Evolutionary conservation across 768 basidiomycete species (phyloP).

Genomic region (Tricholoma matsutake): DNA sequence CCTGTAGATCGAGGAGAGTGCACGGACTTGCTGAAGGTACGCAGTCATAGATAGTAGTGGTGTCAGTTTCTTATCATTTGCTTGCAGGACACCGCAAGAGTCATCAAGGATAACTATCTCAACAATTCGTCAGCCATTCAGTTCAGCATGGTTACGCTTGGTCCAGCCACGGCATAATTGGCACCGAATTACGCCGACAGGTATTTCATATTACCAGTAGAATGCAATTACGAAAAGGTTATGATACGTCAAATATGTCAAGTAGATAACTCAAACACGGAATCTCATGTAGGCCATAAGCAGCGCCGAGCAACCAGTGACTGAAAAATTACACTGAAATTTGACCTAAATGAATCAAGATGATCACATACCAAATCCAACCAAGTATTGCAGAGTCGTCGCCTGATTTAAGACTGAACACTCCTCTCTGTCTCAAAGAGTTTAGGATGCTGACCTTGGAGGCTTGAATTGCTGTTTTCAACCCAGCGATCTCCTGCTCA

Average conservation of each 20-base stretch:
- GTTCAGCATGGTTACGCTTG: constrained; percentile 70
- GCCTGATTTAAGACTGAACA: constrained; percentile 42
- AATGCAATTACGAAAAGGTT: too few species aligned
- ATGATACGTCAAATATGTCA: constrained; percentile 1
- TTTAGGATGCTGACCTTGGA: constrained; percentile 57
- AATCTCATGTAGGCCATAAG: constrained; percentile 88
- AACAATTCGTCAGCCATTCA: constrained; percentile 48
- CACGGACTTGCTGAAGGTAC: constrained; percentile 44
- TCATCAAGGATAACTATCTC: constrained; percentile 62
- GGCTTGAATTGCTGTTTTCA: constrained; percentile 80
- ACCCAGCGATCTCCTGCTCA: constrained; percentile 89
- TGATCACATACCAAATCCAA: constrained; percentile 70
- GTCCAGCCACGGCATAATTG: constrained; percentile 7
- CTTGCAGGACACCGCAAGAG: too few species aligned
- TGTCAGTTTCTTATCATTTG: too few species aligned
- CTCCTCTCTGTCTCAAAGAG: neutral
- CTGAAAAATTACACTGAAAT: constrained; percentile 34
- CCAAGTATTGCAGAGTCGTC: constrained; percentile 82
- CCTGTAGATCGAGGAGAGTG: constrained; percentile 79
- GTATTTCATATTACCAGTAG: too few species aligned
- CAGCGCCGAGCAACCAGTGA: constrained; percentile 82
- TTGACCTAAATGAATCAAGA: neutral
- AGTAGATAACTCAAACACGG: constrained; percentile 33
- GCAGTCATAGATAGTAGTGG: too few species aligned
- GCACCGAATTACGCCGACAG: too few species aligned